Conservation (phyloP, 2,329 filamentous ascomycete genomes). For the Xylariaceae sp. region DNA sequence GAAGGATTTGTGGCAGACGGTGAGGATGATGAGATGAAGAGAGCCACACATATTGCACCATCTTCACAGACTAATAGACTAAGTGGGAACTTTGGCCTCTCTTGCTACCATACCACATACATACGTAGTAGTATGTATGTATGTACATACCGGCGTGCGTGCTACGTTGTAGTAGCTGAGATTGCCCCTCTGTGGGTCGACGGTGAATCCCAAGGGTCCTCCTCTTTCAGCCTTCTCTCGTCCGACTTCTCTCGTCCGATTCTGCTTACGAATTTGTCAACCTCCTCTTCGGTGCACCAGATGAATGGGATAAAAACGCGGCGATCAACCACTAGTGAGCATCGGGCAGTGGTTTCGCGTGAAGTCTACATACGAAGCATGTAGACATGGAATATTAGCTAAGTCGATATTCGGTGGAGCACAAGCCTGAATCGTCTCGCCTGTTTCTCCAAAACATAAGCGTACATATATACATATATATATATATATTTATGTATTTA, state of each 20-base stretch:
- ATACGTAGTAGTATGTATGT: no score
- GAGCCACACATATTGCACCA: conserved; percentile 8
- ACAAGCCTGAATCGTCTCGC: not conserved
- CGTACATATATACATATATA: no score
- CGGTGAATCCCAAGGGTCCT: conserved; percentile 3
- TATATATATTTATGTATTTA: no score
- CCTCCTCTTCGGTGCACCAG: not conserved
- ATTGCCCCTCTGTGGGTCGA: conserved; percentile 21
- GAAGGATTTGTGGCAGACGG: conserved; percentile 13
- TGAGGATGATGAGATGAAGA: conserved; percentile 20
- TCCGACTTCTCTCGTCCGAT: not conserved
- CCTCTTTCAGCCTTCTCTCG: conserved; percentile 1
- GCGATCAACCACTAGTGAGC: not conserved
- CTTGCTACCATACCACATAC: no score
- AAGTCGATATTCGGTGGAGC: not conserved
- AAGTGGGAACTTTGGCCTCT: conserved; percentile 22
- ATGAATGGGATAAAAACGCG: not conserved
- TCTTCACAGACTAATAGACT: conserved; percentile 15
- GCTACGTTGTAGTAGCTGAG: conserved; percentile 12
- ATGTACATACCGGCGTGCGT: no score
- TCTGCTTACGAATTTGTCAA: not conserved
- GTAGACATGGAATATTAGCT: not conserved
- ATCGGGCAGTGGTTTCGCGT: not conserved
- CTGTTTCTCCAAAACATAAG: no score
- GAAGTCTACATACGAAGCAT: not conserved